Conservation (phyloP, 352 stramenopile species). For the Globisporangium viniferum region DNA sequence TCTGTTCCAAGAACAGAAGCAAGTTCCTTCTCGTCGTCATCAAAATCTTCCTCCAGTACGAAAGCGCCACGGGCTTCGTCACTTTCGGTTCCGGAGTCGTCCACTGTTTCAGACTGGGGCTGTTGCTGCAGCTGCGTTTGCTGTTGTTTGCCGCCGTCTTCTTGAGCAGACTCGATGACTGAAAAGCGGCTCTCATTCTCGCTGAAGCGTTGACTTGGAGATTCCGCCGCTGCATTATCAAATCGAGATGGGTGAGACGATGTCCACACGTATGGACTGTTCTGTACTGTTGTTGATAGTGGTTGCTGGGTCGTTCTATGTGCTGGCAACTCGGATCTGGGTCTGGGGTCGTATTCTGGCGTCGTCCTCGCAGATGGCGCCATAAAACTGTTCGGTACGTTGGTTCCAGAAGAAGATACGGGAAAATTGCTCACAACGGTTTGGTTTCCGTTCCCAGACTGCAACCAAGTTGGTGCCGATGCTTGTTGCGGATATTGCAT, state of each 20-base stretch:
- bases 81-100: background rate
- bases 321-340: background rate
- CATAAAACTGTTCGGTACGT: background rate
- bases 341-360: background rate
- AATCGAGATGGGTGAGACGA: background rate
- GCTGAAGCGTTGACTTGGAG: background rate
- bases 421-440: background rate
- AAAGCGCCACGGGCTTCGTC: constrained; percentile 3
- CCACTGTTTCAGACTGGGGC: background rate
- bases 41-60: background rate
- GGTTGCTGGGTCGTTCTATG: background rate
- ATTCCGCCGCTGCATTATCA: background rate
- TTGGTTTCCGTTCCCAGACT: background rate
- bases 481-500: background rate
- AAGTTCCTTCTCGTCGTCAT: background rate
- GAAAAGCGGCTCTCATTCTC: background rate
- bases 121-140: too few relatives aligned
- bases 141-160: background rate
- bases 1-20: background rate
- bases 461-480: background rate
- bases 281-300: background rate
- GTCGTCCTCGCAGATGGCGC: background rate
- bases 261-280: background rate
- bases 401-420: background rate
- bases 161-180: constrained; percentile 1